Base-by-base conservation (phyloP, 2,329 filamentous ascomycete genomes). In the Stagonosporopsis tanaceti region DNA sequence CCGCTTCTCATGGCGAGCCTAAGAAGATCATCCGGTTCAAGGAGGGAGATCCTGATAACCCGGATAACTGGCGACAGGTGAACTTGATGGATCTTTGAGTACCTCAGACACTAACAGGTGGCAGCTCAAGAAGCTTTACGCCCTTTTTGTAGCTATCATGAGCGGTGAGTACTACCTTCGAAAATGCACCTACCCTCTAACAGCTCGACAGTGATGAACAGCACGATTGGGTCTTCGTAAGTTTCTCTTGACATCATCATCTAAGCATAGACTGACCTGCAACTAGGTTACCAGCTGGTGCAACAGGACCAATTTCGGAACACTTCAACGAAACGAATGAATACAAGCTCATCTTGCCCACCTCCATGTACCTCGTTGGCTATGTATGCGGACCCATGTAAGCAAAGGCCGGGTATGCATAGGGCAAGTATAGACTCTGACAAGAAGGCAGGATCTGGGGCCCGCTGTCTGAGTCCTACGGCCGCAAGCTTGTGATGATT, bases 201-300 rank as follows among this genome's bases (percentile, higher is more conserved):
- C 25, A 4, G 32, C 12, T 6, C 1, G 4, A 11, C 25, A 73
- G 71, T 75, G 9, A 79, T 89, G 69, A 91, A 91, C 72, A 87
- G 84, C 25, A 90, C 88, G 9, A 85, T 91, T 76, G 85, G 84
- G 1, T 89, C 85, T 39, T 81, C 87, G 67, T 67, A 59, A 44
- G 59, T 39, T 24, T 14, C 5, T 22, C 6, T 34, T 6, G 8
- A 22, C 3, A n/a, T 9, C 32, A 6, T n/a, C 24, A 37, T 20
- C 14, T 25, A 15, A 6, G 8, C 7, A 17, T n/a, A 14, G 30
- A 6, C 47, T 62, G 24, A 61, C 32, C 11, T 12, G 3, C 2
- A 8, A 20, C 2, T 24, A 72, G 69, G 0, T 78, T 91, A 5
- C 86, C 88, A 1, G 85, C 86, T 53, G 88, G 88, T 71, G 85